Evolutionary conservation across 306 rosid genomes (phyloP), one percentile per base, ranked within the genome.

Genomic region (Coriaria nepalensis): DNA sequence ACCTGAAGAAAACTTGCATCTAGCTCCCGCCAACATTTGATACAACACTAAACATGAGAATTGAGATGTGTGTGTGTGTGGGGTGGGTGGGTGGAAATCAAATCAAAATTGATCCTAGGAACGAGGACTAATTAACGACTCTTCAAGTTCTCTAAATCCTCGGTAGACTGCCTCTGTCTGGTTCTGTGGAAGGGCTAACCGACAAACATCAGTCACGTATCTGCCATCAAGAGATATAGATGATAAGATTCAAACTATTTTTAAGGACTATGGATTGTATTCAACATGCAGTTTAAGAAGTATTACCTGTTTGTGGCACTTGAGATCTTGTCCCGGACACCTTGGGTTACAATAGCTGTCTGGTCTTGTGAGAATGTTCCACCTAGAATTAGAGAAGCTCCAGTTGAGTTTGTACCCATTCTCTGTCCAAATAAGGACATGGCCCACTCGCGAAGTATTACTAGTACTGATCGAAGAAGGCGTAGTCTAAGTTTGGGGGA

Each of bases 121-220:
- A 65, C 60, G 59, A 55, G 88, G 86, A 64, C 77, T 77, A 29
- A 77, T 78, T 49, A 90, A 77, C 4, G 98, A 85, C 56, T 81
- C 94, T 71, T 90, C 98, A 8, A 90, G 94, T 68, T 85, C 98
- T 55, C 67, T 78, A 52, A 90, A 90, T 20, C 95, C 95, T 33
- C 77, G 66, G 71, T 69, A 85, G 45, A 82, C 87, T 13, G 68
- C 68, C 63, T 90, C 98, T 0, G 95, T 77, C 59, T 71, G 85
- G 63, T 50, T 76, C 69, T 81, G 95, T 13, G 95, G 94, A 65
- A 90, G 95, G 53, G 95, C 68, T 62, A 90, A 67, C 74, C 95
- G 71, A 45, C 94, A 72, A 36, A 90, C 93, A 59, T 85, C 98
- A 43, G 94, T 85, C 94, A 82, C 79, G 48, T 90, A 85, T 75